These are phyloP conservation scores for Cercospora sojina DNA, from an alignment of 2,329 filamentous ascomycete genomes.

Conservation along the genomic window DNA sequence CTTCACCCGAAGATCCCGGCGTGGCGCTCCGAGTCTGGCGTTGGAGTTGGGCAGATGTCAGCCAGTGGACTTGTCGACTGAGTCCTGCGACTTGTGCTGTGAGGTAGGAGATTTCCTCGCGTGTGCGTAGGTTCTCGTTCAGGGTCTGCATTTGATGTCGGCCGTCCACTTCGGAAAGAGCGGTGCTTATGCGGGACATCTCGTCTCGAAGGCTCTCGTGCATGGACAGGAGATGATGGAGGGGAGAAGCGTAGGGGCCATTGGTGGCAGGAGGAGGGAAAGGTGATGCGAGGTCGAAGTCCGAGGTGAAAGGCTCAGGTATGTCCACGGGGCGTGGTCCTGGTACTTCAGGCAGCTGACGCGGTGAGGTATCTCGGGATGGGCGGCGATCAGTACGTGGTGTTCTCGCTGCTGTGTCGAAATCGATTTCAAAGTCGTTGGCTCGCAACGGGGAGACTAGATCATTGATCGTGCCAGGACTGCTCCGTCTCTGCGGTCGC, in stretches of 20 bases:
- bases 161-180: slow-evolving; percentile 59
- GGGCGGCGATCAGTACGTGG: not conserved
- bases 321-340: slow-evolving; percentile 27
- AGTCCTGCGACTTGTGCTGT: slow-evolving; percentile 60
- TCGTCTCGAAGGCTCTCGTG: slow-evolving; percentile 62
- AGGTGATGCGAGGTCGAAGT: slow-evolving; percentile 33
- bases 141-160: slow-evolving; percentile 62
- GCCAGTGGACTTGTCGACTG: slow-evolving; percentile 62
- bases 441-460: slow-evolving; percentile 6
- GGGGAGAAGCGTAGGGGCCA: slow-evolving; percentile 47
- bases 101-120: slow-evolving; percentile 62
- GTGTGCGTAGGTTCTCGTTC: slow-evolving; percentile 61
- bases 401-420: not conserved
- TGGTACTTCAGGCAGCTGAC: slow-evolving; percentile 21
- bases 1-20: slow-evolving; percentile 17
- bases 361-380: slow-evolving; percentile 4
- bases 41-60: slow-evolving; percentile 58
- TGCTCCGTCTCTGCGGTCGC: slow-evolving; percentile 8
- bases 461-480: not conserved
- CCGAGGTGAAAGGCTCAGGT: slow-evolving; percentile 27
- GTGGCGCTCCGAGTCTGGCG: slow-evolving; percentile 32
- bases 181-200: slow-evolving; percentile 54
- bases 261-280: slow-evolving; percentile 30
- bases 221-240: slow-evolving; percentile 60
- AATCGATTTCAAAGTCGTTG: not conserved